Evolutionary conservation across 345 rosid species (phyloP).

Genomic region (Brassica nigra): DNA sequence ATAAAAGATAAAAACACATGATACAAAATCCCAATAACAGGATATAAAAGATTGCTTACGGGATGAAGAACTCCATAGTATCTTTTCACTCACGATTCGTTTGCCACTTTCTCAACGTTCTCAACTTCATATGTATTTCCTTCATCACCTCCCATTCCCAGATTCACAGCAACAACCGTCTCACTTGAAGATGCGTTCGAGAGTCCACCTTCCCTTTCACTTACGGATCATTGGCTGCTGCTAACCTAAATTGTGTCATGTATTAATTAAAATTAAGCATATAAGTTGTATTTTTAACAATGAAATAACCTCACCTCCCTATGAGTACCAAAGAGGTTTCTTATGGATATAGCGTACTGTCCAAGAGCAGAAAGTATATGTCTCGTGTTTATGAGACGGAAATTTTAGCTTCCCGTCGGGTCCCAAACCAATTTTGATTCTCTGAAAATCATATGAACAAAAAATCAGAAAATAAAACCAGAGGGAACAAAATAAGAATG

Average conservation of each 20-base stretch:
- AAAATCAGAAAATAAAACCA: constrained; percentile 14
- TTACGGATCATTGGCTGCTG: too few relatives aligned
- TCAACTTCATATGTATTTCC: neutral
- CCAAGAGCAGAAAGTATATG: constrained; percentile 72
- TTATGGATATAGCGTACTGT: constrained; percentile 61
- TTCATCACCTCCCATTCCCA: neutral
- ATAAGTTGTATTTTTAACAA: neutral
- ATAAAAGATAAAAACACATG: too few relatives aligned
- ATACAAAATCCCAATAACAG: too few relatives aligned
- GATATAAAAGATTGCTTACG: too few relatives aligned
- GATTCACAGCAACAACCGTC: neutral
- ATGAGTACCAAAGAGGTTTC: constrained; percentile 30
- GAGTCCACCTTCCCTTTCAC: too few relatives aligned
- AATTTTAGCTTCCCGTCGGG: constrained; percentile 70
- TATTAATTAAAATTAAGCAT: neutral
- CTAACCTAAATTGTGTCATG: neutral
- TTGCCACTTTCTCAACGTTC: neutral
- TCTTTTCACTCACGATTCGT: neutral
- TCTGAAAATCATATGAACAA: constrained; percentile 50
- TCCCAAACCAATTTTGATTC: constrained; percentile 79
- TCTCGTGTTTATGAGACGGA: neutral
- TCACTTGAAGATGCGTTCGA: too few relatives aligned
- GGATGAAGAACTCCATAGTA: too few relatives aligned
- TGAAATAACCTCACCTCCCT: neutral
- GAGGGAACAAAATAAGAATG: neutral